Conservation (phyloP, 352 stramenopile species). For the Halophytophthora polymorphica region DNA sequence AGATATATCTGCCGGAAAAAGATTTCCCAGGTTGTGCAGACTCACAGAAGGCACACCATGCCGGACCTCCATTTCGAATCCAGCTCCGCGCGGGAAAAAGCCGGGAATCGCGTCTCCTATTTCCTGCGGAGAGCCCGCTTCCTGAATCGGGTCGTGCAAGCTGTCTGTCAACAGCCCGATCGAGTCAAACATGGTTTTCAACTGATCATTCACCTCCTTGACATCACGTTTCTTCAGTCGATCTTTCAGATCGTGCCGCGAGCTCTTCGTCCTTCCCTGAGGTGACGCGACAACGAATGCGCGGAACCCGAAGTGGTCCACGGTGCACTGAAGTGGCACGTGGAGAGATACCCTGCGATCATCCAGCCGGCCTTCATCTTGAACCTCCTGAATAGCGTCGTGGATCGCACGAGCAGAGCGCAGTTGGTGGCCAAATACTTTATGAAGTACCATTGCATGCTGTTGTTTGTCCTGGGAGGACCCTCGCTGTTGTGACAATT, state of each 20-base stretch:
- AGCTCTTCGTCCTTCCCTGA: slow-evolving; percentile 11
- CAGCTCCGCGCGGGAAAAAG: slow-evolving; percentile 20
- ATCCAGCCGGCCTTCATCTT: slow-evolving; percentile 4
- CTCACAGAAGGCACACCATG: slow-evolving; percentile 5
- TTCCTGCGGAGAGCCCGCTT: background rate
- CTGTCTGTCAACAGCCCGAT: slow-evolving; percentile 38
- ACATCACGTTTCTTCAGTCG: slow-evolving; percentile 2
- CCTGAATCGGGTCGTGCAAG: slow-evolving; percentile 4
- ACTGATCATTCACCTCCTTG: slow-evolving; percentile 12
- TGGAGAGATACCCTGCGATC: slow-evolving; percentile 9
- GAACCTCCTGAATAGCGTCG: slow-evolving; percentile 18
- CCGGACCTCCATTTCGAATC: slow-evolving; percentile 10
- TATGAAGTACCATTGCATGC: slow-evolving; percentile 17
- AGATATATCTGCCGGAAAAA: slow-evolving; percentile 32
- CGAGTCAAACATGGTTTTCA: slow-evolving; percentile 20
- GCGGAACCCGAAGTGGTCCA: slow-evolving; percentile 62
- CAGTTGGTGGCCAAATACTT: slow-evolving; percentile 50
- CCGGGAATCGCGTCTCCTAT: slow-evolving; percentile 3
- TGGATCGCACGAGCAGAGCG: slow-evolving; percentile 37
- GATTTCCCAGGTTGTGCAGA: slow-evolving; percentile 28
- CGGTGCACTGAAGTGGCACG: slow-evolving; percentile 53
- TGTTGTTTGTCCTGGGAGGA: slow-evolving; percentile 11
- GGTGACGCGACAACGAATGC: slow-evolving; percentile 43
- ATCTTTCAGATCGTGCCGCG: background rate
- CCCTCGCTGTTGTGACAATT: background rate